Conservation (phyloP, 306 rosid species). For the Pueraria montana region DNA sequence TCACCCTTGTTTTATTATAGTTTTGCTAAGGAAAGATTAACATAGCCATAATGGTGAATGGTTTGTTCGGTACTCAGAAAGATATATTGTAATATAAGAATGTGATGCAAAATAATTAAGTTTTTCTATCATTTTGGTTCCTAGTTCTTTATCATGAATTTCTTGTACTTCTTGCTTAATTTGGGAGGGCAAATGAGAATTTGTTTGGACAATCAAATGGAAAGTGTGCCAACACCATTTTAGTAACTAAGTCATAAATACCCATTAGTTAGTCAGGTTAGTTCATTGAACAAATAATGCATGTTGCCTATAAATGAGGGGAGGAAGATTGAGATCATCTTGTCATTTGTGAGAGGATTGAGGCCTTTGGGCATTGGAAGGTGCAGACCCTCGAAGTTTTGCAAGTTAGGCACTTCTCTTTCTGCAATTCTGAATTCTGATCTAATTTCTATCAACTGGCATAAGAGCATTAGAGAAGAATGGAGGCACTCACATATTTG, state of each 20-base stretch:
- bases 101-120: conserved; percentile 23
- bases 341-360: neutral
- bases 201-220: conserved; percentile 16
- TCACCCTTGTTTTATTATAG: neutral
- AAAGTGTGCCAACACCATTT: conserved; percentile 21
- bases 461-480: neutral
- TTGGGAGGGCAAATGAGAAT: conserved; percentile 11
- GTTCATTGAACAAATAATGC: neutral
- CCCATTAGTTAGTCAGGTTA: neutral
- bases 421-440: neutral
- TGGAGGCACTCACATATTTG: neutral
- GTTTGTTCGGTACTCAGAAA: neutral
- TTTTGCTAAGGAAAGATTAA: neutral
- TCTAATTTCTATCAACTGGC: neutral
- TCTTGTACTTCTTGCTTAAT: neutral
- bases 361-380: neutral
- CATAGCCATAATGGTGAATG: conserved; percentile 11
- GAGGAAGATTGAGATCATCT: neutral
- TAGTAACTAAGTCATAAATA: neutral
- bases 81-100: neutral
- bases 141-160: neutral
- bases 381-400: neutral
- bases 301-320: neutral
- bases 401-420: neutral
- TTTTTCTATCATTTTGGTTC: conserved; percentile 32